Percentiles rank a stretch among this genome's conserved stretches.
These are phyloP conservation scores for Aspergillus felis DNA, from an alignment of 2,329 filamentous ascomycete species.

Conservation along the genomic window DNA sequence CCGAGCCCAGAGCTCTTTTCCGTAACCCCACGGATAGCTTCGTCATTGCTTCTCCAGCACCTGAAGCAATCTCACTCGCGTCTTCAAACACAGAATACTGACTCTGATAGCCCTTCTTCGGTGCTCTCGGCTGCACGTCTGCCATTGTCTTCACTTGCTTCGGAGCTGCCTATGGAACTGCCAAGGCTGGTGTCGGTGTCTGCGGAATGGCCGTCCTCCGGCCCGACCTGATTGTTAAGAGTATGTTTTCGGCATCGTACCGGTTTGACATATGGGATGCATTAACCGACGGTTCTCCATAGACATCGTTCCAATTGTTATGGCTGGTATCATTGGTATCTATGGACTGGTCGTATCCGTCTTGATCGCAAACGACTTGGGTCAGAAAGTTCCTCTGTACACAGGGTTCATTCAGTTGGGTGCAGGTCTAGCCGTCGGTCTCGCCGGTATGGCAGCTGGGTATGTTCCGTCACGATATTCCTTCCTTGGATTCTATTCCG, in stretches of 20 bases:
- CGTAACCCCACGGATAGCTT: slow-evolving; percentile 9
- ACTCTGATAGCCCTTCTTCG: slow-evolving; percentile 74
- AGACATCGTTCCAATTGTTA: slow-evolving; percentile 99
- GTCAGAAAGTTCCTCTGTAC: slow-evolving; percentile 68
- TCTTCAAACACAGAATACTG: not conserved
- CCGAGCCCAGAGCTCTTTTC: not conserved
- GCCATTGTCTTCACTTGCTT: slow-evolving; percentile 97
- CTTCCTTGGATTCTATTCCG: not conserved
- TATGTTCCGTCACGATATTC: slow-evolving; percentile 24
- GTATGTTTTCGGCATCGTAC: slow-evolving; percentile 54
- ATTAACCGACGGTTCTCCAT: slow-evolving; percentile 15
- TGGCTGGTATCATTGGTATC: slow-evolving; percentile 99
- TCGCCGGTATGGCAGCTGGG: slow-evolving; percentile 76
- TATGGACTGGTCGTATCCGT: slow-evolving; percentile 89
- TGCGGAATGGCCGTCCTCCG: slow-evolving; percentile 96
- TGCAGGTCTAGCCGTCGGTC: slow-evolving; percentile 75
- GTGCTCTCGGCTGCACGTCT: slow-evolving; percentile 92
- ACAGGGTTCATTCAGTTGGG: slow-evolving; percentile 83
- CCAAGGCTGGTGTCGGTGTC: slow-evolving; percentile 98
- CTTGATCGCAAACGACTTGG: slow-evolving; percentile 75
- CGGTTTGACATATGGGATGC: not conserved
- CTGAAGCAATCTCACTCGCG: slow-evolving; percentile 5
- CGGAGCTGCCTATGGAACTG: slow-evolving; percentile 95
- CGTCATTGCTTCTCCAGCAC: slow-evolving; percentile 9
- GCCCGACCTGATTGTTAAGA: slow-evolving; percentile 98